Percentiles rank a stretch among this genome's conserved stretches.
phyloP scores from a whole-genome alignment of 345 rosid species.

The Microcos paniculata region DNA sequence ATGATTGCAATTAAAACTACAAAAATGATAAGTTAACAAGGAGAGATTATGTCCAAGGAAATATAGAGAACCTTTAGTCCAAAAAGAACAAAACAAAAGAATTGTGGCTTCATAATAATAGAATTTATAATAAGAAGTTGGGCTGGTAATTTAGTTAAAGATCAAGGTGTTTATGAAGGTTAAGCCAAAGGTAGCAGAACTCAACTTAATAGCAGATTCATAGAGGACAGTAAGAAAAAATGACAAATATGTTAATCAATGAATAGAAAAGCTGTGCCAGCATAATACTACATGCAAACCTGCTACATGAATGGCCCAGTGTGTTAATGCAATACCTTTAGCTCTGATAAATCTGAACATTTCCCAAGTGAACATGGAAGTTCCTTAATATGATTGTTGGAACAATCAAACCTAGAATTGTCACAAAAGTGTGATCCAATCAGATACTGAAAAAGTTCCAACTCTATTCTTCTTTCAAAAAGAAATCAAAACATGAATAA shows the following conservation, averaged over 20 bases:
- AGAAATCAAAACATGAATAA: neutral
- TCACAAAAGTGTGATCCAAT: conserved; percentile 22
- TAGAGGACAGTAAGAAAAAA: neutral
- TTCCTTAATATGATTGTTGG: conserved; percentile 69
- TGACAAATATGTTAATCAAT: neutral
- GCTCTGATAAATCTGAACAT: conserved; percentile 71
- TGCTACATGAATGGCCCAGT: neutral
- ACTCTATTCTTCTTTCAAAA: neutral
- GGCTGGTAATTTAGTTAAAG: neutral
- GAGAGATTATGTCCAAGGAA: neutral
- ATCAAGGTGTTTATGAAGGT: neutral
- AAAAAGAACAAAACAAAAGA: neutral
- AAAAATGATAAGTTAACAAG: neutral
- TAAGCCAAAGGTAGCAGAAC: neutral
- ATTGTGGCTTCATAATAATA: neutral
- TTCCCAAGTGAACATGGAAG: conserved; percentile 76
- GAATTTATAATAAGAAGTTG: neutral
- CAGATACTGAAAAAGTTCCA: conserved; percentile 5
- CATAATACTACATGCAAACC: neutral
- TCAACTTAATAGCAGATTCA: neutral
- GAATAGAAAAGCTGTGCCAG: neutral
- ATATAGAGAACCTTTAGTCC: neutral
- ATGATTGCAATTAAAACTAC: neutral
- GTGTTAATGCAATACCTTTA: conserved; percentile 58
- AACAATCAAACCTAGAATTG: conserved; percentile 78